These are phyloP conservation scores for Cytospora chrysosperma DNA, from an alignment of 2,329 filamentous ascomycete species.

Conservation along the genomic window DNA sequence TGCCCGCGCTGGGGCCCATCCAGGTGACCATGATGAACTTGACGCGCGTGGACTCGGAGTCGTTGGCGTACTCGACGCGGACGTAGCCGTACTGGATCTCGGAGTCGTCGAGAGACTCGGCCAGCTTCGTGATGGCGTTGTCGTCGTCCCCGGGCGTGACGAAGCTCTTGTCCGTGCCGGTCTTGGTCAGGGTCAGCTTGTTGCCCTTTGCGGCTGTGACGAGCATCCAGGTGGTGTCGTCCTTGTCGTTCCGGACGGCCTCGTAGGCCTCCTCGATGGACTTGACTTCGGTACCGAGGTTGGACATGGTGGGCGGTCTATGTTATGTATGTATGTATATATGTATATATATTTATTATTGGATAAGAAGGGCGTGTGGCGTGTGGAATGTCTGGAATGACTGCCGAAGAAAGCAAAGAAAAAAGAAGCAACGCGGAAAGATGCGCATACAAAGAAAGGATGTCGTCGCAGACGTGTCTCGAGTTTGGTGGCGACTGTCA, in stretches of 20 bases:
- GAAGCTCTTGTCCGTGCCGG: conserved; percentile 60
- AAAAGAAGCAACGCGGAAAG: neutral
- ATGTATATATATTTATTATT: no score
- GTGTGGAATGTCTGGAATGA: neutral
- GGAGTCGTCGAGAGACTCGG: conserved; percentile 52
- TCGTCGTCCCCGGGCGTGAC: conserved; percentile 62
- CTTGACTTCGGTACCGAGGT: conserved; percentile 50
- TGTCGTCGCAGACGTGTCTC: conserved; percentile 18
- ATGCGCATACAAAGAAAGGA: neutral
- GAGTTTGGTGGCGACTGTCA: neutral
- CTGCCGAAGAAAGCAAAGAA: neutral
- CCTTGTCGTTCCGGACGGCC: conserved; percentile 65
- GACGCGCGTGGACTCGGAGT: conserved; percentile 65
- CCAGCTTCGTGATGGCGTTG: conserved; percentile 58
- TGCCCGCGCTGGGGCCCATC: conserved; percentile 64
- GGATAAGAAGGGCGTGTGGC: neutral
- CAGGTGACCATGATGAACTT: conserved; percentile 69
- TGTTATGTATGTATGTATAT: no score
- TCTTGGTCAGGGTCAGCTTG: conserved; percentile 53
- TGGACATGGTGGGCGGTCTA: conserved; percentile 47
- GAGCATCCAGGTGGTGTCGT: conserved; percentile 65
- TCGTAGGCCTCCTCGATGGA: conserved; percentile 62
- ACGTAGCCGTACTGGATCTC: conserved; percentile 67
- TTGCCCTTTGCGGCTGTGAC: conserved; percentile 57
- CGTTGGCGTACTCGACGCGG: conserved; percentile 68